These are phyloP conservation scores for Xylaria curta DNA, from an alignment of 495 filamentous ascomycete genomes.

Conservation along the genomic window DNA sequence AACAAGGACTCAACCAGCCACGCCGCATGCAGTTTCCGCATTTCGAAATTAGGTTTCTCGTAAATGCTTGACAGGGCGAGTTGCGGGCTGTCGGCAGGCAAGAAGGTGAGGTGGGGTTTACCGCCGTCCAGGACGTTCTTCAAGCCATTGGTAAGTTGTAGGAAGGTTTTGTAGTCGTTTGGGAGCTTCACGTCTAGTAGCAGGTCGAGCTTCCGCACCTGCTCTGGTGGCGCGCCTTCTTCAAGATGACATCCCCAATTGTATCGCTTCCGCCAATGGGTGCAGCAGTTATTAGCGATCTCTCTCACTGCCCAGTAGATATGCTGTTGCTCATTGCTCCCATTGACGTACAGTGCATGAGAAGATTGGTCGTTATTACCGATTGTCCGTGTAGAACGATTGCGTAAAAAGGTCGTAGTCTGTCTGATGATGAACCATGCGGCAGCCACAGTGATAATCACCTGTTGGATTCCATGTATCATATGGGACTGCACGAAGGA, in stretches of 20 bases:
- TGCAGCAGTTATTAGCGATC: conserved; percentile 2
- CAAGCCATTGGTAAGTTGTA: conserved; percentile 14
- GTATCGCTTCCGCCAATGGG: conserved; percentile 2
- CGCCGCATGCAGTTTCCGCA: neutral
- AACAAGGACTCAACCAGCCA: conserved; percentile 4
- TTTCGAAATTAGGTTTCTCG: neutral
- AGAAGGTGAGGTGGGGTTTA: neutral
- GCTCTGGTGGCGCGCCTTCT: neutral
- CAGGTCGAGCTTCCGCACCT: neutral
- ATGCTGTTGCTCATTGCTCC: conserved; percentile 4
- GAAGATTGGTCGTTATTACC: neutral
- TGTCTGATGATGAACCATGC: conserved; percentile 4
- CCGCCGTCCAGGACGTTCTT: conserved; percentile 11
- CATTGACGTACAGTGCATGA: neutral
- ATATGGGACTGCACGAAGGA: conserved; percentile 5
- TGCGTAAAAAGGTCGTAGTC: neutral
- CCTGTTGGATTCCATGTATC: neutral
- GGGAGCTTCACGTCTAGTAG: neutral
- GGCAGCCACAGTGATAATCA: neutral
- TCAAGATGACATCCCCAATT: conserved; percentile 1
- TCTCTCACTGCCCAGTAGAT: conserved; percentile 7
- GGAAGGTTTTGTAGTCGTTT: neutral
- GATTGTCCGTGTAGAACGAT: neutral
- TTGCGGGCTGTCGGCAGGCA: neutral
- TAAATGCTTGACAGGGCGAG: neutral